phyloP scores from a whole-genome alignment of 495 filamentous ascomycete species.

The Thozetella sp. region DNA sequence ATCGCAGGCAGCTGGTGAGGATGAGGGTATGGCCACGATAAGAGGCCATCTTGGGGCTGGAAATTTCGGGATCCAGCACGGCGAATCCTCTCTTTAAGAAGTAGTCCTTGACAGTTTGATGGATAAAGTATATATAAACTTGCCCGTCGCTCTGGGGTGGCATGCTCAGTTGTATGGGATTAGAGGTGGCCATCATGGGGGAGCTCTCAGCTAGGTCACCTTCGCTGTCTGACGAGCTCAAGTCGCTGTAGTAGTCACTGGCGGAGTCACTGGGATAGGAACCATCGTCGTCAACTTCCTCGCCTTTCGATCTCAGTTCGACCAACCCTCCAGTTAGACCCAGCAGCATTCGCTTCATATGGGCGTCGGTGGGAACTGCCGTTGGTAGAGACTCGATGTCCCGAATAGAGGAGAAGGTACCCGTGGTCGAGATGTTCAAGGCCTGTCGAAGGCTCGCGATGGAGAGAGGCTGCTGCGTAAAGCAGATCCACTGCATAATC shows the following conservation, averaged over 20 bases:
- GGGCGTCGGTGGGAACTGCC: background rate
- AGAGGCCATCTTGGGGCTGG: background rate
- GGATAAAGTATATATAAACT: background rate
- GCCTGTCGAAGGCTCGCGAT: background rate
- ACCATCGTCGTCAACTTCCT: background rate
- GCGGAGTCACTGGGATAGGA: background rate
- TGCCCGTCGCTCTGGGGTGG: background rate
- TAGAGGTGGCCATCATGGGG: too few relatives aligned
- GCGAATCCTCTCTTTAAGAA: background rate
- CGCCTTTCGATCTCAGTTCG: background rate
- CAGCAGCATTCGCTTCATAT: background rate
- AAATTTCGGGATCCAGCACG: background rate
- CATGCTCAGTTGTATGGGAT: background rate
- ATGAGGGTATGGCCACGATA: background rate
- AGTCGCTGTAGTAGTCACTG: too few relatives aligned
- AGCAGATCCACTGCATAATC: background rate
- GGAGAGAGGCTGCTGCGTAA: background rate
- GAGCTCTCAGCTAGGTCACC: too few relatives aligned
- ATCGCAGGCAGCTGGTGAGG: background rate
- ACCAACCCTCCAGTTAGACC: background rate
- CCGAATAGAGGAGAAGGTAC: background rate
- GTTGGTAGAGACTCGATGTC: background rate
- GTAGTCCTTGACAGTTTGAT: background rate
- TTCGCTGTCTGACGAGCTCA: too few relatives aligned
- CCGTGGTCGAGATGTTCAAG: background rate